Evolutionary conservation across 192 early-diverging fungal species (phyloP), one percentile per base, ranked within the genome.

Genomic region (Coemansia sp.): DNA sequence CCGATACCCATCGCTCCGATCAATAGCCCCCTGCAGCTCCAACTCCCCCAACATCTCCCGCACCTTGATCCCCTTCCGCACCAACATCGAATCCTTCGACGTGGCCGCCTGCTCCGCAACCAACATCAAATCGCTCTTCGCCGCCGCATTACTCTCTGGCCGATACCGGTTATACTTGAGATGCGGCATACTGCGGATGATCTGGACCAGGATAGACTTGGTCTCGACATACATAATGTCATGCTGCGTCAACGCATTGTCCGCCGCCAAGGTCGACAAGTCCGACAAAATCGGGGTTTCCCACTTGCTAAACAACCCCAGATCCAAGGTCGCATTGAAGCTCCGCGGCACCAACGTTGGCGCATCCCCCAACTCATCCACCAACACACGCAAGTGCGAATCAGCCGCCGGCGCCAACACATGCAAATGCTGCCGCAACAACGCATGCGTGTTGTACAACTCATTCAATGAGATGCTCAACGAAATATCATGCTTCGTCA

Each of bases 171-270:
- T 54, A 44, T 63, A 57, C 31, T 62, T 58, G 36, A 96, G 64
- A 14, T 75, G 76, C 38, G 92, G 92, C 66, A 90, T 81, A 9
- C 87, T 86, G 56, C 94, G 90, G 31, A 96, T 82, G 14, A 96
- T 78, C 64, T 96, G 94, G 6, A 96, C 91, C 64, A 90, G 82
- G 14, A 93, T 85, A 0, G 92, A 86, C 51, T 96, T 96, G 5
- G 92, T 89, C 58, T 96, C 94, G 76, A 94, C 90, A 51, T 94
- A 96, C 60, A 93, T 78, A 42, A 94, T 88, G 48, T 96, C 94
- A 64, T 85, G 84, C 60, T 90, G 87, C n/a, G 91, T 94, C 23
- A 96, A 79, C 44, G 89, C 82, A 52, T 85, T 88, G 60, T 92
- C 93, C 5, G 86, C 85, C 51, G 84, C 79, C 42, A 90, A 73